phyloP scores from a whole-genome alignment of 495 filamentous ascomycete genomes.

The Podospora comata region DNA sequence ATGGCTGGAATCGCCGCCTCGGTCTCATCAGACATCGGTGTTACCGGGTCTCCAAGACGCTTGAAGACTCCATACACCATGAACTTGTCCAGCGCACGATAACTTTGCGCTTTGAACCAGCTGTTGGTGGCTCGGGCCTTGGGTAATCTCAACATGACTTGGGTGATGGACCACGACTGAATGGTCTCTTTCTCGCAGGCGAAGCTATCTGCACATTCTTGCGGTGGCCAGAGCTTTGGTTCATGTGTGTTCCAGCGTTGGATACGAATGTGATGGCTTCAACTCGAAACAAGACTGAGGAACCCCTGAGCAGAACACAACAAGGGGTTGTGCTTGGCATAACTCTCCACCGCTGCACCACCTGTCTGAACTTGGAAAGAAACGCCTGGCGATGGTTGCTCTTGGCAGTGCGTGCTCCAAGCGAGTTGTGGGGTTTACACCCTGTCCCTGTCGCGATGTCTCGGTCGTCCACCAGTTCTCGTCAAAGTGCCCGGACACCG shows the following conservation, averaged over 20 bases:
- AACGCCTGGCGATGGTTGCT: slow-evolving; percentile 13
- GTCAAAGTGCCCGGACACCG: neutral
- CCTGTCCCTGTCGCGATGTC: neutral
- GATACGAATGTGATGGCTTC: slow-evolving; percentile 17
- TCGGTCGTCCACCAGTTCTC: neutral
- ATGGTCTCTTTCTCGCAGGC: neutral
- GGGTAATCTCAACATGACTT: neutral
- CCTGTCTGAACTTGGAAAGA: slow-evolving; percentile 13
- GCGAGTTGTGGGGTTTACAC: slow-evolving; percentile 7
- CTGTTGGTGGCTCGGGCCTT: neutral
- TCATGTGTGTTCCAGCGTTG: slow-evolving; percentile 10
- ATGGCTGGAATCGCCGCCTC: neutral
- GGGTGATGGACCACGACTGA: neutral
- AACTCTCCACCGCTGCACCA: slow-evolving; percentile 12
- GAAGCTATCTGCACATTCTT: slow-evolving; percentile 5
- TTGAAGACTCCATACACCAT: neutral
- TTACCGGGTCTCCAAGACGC: neutral
- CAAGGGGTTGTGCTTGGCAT: neutral
- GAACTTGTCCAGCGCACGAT: neutral
- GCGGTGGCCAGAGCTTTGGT: neutral
- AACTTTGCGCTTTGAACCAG: neutral
- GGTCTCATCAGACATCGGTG: neutral
- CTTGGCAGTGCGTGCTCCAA: slow-evolving; percentile 10
- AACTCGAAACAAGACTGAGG: slow-evolving; percentile 18
- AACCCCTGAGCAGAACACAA: neutral